Conservation (phyloP, 176 grass and related monocot species). For the Panicum miliaceum region DNA sequence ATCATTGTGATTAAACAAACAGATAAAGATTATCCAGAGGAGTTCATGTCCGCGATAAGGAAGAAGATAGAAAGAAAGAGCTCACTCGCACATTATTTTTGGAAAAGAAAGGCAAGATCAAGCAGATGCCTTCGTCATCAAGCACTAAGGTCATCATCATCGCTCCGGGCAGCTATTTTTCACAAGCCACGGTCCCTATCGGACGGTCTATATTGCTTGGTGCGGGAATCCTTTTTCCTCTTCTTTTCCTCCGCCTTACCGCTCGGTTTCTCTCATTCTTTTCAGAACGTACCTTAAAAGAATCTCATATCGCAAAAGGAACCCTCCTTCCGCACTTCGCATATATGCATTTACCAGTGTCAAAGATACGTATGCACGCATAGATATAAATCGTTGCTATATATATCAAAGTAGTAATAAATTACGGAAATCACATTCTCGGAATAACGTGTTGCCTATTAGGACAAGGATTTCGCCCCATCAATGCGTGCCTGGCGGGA, state of each 20-base stretch:
- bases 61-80: neutral
- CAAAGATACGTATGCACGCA: neutral
- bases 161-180: neutral
- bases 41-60: neutral
- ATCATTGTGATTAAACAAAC: conserved; percentile 35
- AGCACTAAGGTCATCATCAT: conserved; percentile 50
- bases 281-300: accelerated
- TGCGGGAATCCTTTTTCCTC: conserved; percentile 43
- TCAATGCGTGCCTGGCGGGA: neutral
- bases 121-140: conserved; percentile 15
- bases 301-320: neutral
- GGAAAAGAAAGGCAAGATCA: conserved; percentile 18
- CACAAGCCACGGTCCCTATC: conserved; percentile 46
- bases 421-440: conserved; percentile 1
- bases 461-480: neutral
- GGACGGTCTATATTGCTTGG: conserved; percentile 44
- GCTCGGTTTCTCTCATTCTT: neutral
- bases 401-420: neutral
- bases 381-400: neutral
- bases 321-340: neutral
- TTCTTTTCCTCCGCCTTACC: conserved; percentile 29
- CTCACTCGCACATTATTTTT: neutral
- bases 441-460: neutral
- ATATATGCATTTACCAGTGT: neutral
- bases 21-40: neutral